These are phyloP conservation scores for Protea cynaroides DNA, from an alignment of 164 flowering plant species.

Conservation along the genomic window DNA sequence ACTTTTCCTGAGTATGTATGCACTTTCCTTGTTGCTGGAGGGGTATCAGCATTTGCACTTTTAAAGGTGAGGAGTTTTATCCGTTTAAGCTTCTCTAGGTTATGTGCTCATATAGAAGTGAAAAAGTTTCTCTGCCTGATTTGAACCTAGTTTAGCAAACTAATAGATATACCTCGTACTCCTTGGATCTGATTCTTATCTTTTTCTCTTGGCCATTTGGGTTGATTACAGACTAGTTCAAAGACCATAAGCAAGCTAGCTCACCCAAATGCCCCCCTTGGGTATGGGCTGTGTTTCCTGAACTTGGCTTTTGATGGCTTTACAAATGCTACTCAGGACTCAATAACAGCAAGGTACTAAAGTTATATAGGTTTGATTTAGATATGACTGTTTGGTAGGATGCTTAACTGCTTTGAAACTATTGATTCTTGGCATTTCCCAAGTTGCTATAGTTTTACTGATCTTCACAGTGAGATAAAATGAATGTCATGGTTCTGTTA, in stretches of 20 bases:
- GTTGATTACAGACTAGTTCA: conserved; percentile 73
- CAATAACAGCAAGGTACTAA: conserved; percentile 68
- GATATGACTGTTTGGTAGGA: background rate
- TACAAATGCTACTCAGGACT: conserved; percentile 97
- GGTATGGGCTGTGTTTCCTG: conserved; percentile 88
- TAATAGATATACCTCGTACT: background rate
- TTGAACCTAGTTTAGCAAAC: background rate
- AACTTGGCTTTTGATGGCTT: conserved; percentile 96
- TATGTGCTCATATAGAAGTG: background rate
- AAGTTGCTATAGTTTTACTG: background rate
- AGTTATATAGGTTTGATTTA: background rate
- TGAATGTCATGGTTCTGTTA: too few species aligned
- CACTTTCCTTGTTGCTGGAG: conserved; percentile 96
- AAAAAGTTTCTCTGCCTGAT: background rate
- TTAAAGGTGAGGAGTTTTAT: conserved; percentile 49
- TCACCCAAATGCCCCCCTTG: conserved; percentile 93
- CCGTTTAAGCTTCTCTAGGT: background rate
- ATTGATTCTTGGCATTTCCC: background rate
- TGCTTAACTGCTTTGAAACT: background rate
- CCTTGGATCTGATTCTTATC: background rate
- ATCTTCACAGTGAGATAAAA: background rate
- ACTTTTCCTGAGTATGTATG: conserved; percentile 82
- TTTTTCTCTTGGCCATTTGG: conserved; percentile 1
- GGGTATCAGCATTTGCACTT: conserved; percentile 90
- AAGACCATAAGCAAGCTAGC: conserved; percentile 95